Conservation (phyloP, 768 basidiomycete species). For the Leccinum barrowsii region DNA sequence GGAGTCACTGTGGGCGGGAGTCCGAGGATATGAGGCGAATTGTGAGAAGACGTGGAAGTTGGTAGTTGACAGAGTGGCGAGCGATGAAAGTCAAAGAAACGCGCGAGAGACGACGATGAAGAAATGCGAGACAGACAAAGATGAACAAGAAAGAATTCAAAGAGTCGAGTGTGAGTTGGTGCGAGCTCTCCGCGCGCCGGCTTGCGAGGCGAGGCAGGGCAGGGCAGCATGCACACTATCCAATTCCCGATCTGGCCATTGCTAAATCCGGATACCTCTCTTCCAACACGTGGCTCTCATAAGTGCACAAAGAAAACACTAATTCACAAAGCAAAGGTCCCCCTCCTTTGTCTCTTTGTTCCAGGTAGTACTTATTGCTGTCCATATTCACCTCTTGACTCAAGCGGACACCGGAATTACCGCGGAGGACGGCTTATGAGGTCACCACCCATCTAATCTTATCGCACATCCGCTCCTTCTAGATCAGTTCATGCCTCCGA, state of each 20-base stretch:
- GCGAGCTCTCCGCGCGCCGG: conserved; percentile 25
- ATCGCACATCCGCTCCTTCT: conserved; percentile 17
- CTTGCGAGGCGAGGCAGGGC: conserved; percentile 33
- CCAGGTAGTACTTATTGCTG: background rate
- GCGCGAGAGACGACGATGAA: background rate
- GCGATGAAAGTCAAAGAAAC: background rate
- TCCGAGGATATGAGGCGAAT: background rate
- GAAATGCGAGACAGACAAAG: background rate
- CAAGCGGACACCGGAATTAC: background rate
- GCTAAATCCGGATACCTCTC: conserved; percentile 24
- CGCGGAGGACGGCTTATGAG: conserved; percentile 2
- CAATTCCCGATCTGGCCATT: conserved; percentile 27
- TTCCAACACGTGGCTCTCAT: conserved; percentile 26
- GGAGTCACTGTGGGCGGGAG: background rate
- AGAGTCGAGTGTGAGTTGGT: background rate
- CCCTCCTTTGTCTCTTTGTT: conserved; percentile 8
- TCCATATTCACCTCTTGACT: background rate
- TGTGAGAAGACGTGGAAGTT: background rate
- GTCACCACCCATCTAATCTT: conserved; percentile 28
- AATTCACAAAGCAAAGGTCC: background rate
- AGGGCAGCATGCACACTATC: conserved; percentile 19
- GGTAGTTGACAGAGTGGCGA: background rate
- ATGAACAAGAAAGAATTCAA: background rate
- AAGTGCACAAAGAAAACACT: background rate
- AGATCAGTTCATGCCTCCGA: conserved; percentile 16